Base-by-base conservation (phyloP, 1,284 basidiomycete species). In the Stereum hirsutum region DNA sequence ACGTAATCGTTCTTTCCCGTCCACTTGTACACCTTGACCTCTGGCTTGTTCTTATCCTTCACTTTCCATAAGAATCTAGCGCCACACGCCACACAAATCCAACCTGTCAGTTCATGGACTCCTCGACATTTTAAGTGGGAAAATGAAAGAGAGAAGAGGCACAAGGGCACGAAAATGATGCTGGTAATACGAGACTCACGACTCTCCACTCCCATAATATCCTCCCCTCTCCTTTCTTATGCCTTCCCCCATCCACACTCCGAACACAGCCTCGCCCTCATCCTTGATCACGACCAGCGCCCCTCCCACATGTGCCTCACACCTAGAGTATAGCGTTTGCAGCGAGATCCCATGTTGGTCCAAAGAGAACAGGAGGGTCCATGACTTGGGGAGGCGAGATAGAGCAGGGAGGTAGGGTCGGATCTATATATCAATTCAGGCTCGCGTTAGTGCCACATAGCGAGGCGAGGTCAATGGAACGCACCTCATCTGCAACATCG, bases 321-420 rank as follows among this genome's bases (percentile, higher is more conserved):
- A 84, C 2, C 75, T 72, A 2, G 75, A 55, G 57, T 94, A 95
- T 1, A 98, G 72, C 0, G 95, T 97, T 31, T 85, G 78, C 8
- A 98, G 69, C 7, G 90, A 94, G 37, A 94, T 92, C 0, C 95
- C 95, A 51, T 98, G 89, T 58, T 97, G 93, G 55, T 99, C 95
- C 14, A 96, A 69, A 8, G 90, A 94, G 64, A 97, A 98, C 1
- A 97, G 64, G 3, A 98, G 69, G 1, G 75, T 76, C 95, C 95
- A 98, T n/a, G 72, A 66, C 5, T 73, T 70, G 0, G 87, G 75
- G 4, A 98, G 74, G 4, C 88, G 81, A 14, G 84, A 74, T 14
- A 96, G 73, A 0, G 91, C 80, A 0, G 95, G 90, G 1, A 98
- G 67, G 48, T 79, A 68, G 0, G 75, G 62, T 0, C 86, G 78